Percentiles rank a stretch among this genome's conserved stretches.
Conservation (phyloP, 129 eudicot species). For the Chrysanthemum seticuspe region DNA sequence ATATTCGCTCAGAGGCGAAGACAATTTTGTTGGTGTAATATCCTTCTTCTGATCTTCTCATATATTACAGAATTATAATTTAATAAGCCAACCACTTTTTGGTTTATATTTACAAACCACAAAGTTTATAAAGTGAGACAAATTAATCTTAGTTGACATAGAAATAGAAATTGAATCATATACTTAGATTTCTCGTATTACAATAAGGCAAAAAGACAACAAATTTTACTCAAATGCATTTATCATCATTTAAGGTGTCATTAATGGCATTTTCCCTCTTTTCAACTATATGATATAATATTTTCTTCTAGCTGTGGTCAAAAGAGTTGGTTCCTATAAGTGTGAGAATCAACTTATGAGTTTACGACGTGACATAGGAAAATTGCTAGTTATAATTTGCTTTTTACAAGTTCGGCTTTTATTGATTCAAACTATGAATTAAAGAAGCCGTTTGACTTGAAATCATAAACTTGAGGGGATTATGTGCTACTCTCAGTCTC, state of each 20-base stretch:
- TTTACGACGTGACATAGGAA: no score
- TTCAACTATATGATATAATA: conserved; percentile 1
- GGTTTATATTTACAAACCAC: conserved; percentile 7
- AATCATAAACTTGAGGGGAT: no score
- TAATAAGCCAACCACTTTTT: conserved; percentile 21
- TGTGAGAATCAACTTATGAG: no score
- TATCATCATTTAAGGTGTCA: conserved; percentile 19
- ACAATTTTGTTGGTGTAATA: conserved; percentile 1
- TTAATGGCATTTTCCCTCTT: conserved; percentile 11
- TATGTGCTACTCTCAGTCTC: no score
- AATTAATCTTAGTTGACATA: conserved; percentile 19
- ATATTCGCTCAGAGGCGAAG: conserved; percentile 16
- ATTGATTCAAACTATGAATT: no score
- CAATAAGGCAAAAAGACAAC: conserved; percentile 22
- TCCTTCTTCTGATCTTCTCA: conserved; percentile 1
- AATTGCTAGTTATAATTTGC: no score
- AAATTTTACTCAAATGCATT: conserved; percentile 8
- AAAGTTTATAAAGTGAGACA: background rate
- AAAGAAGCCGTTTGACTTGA: no score
- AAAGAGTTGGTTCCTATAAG: no score
- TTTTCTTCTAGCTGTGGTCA: no score
- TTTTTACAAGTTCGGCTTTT: no score
- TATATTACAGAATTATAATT: conserved; percentile 7
- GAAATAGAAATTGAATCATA: conserved; percentile 5
- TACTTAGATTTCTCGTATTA: background rate